phyloP scores from a whole-genome alignment of 1,284 basidiomycete genomes.

The Irpex sp. region DNA sequence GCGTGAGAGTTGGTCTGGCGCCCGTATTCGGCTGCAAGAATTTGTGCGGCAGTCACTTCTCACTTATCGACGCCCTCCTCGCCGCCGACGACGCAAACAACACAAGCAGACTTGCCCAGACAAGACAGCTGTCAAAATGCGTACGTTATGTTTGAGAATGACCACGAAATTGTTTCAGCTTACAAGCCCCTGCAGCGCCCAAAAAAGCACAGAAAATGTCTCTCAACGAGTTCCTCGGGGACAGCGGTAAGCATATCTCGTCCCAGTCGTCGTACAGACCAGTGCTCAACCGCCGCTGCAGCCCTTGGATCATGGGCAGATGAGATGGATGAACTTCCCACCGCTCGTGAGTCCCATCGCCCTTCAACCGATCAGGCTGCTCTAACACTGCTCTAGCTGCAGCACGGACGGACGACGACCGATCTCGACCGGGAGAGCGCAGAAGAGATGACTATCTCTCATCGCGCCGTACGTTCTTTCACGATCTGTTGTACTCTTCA shows the following conservation, averaged over 20 bases:
- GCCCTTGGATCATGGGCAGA: constrained; percentile 94
- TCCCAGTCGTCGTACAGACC: constrained; percentile 24
- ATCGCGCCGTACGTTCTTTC: constrained; percentile 47
- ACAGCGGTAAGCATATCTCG: constrained; percentile 54
- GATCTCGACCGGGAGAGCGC: constrained; percentile 45
- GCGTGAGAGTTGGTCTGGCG: constrained; percentile 17
- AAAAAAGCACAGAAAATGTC: constrained; percentile 92
- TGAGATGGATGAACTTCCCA: constrained; percentile 88
- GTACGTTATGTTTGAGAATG: constrained; percentile 17
- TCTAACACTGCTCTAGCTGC: constrained; percentile 45
- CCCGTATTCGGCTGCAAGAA: constrained; percentile 9
- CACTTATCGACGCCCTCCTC: constrained; percentile 9
- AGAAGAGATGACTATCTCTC: constrained; percentile 59
- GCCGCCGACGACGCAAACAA: neutral
- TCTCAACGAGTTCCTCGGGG: constrained; percentile 85
- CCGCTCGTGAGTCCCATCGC: constrained; percentile 68
- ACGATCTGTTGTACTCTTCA: constrained; percentile 4
- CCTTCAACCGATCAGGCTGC: constrained; percentile 15
- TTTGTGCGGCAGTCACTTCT: constrained; percentile 9
- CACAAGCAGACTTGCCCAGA: neutral
- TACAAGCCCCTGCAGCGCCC: constrained; percentile 46
- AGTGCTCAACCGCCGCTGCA: constrained; percentile 34
- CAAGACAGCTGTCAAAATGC: constrained; percentile 26
- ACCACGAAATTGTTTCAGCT: too few relatives aligned
- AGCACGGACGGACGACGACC: constrained; percentile 55